phyloP scores from a whole-genome alignment of 176 grass and related monocot genomes.

The Rhipidocladum racemiflorum region DNA sequence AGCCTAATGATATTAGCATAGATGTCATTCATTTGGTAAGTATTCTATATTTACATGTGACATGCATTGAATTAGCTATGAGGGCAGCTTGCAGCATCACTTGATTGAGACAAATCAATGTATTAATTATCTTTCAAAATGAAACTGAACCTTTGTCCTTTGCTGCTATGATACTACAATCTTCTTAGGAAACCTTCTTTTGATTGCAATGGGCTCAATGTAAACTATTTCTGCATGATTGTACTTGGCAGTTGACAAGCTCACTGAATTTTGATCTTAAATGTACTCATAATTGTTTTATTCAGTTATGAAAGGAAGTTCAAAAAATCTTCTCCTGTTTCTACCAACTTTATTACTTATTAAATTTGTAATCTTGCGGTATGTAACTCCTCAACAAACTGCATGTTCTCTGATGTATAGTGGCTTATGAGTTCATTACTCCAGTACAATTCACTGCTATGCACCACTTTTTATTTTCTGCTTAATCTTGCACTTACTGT shows the following conservation, averaged over 20 bases:
- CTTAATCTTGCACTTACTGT: neutral
- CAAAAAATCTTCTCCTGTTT: neutral
- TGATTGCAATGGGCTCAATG: neutral
- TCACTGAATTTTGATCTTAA: neutral
- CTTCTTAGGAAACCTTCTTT: neutral
- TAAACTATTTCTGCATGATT: neutral
- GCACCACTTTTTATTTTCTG: neutral
- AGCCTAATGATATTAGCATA: constrained; percentile 86
- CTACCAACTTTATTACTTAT: neutral
- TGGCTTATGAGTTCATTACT: neutral
- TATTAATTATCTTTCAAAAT: neutral
- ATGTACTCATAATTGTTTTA: neutral
- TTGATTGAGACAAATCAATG: neutral
- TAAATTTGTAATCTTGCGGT: neutral
- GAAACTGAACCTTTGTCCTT: neutral
- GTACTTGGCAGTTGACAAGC: neutral
- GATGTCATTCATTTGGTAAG: constrained; percentile 98
- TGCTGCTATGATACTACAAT: neutral
- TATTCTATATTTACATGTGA: neutral
- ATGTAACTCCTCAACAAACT: neutral
- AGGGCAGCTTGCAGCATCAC: neutral
- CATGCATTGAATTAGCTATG: neutral
- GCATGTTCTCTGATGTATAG: neutral
- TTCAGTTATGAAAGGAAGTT: neutral
- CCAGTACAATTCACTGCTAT: neutral